phyloP scores from a whole-genome alignment of 208 protist genomes.

The Trypanosoma scelopori region DNA sequence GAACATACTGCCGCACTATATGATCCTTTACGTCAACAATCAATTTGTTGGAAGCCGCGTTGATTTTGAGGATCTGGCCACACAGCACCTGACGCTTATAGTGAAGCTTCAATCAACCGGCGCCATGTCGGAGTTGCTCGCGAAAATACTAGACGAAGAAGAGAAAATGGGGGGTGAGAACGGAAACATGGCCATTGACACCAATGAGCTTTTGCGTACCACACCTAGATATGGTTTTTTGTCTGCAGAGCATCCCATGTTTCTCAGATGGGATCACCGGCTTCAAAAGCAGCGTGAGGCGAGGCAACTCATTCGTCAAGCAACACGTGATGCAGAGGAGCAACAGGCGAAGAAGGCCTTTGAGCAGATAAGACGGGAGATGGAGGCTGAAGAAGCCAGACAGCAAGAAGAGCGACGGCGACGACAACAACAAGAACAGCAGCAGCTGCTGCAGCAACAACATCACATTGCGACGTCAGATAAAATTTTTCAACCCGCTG shows the following conservation, averaged over 20 bases:
- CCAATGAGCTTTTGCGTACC: constrained; percentile 66
- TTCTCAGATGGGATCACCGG: constrained; percentile 66
- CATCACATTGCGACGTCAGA: background rate
- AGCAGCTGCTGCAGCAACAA: too few relatives aligned
- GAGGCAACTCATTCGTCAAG: constrained; percentile 51
- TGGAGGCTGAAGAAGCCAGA: constrained; percentile 44
- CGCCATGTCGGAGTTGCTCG: constrained; percentile 74
- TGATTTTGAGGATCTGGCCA: constrained; percentile 50
- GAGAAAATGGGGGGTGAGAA: constrained; percentile 27
- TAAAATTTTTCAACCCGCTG: background rate
- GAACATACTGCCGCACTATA: constrained; percentile 61
- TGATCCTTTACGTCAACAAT: constrained; percentile 77
- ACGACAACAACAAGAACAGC: constrained; percentile 36
- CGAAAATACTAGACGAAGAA: constrained; percentile 58
- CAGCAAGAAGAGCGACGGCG: constrained; percentile 26
- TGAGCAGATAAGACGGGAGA: constrained; percentile 44
- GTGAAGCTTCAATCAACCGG: constrained; percentile 70
- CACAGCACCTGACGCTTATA: constrained; percentile 50
- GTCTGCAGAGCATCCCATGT: constrained; percentile 68
- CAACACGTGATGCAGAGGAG: constrained; percentile 54
- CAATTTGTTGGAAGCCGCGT: constrained; percentile 62
- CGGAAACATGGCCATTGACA: constrained; percentile 25
- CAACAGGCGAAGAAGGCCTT: constrained; percentile 54
- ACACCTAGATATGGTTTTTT: constrained; percentile 86
- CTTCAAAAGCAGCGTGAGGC: constrained; percentile 57